phyloP scores from a whole-genome alignment of 2,329 filamentous ascomycete species.

The Arthroderma sp. region DNA sequence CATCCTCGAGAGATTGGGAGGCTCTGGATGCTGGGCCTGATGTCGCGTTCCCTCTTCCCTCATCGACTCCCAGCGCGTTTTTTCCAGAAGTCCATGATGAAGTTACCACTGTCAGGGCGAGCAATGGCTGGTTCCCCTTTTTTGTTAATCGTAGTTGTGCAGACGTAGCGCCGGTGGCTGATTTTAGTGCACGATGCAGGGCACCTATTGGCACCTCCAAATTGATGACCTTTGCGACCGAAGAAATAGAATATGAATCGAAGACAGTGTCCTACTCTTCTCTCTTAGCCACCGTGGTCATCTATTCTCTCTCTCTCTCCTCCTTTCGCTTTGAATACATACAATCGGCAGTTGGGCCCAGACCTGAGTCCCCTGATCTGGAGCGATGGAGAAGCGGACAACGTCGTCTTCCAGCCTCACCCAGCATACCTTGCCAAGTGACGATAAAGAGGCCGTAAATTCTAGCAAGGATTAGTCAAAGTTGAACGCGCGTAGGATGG shows the following conservation, averaged over 20 bases:
- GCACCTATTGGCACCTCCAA: slow-evolving; percentile 84
- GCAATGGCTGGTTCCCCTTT: slow-evolving; percentile 72
- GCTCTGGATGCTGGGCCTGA: slow-evolving; percentile 7
- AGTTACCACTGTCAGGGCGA: slow-evolving; percentile 81
- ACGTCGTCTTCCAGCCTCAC: slow-evolving; percentile 76
- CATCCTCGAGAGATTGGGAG: slow-evolving; percentile 24
- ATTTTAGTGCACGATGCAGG: slow-evolving; percentile 82
- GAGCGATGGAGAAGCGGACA: slow-evolving; percentile 89
- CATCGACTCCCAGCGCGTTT: slow-evolving; percentile 46
- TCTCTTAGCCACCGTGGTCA: background rate
- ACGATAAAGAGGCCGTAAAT: slow-evolving; percentile 50
- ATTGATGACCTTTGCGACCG: slow-evolving; percentile 88
- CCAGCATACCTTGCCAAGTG: slow-evolving; percentile 75
- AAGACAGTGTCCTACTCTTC: slow-evolving; percentile 65
- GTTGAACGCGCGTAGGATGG: slow-evolving; percentile 6
- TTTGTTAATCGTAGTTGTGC: slow-evolving; percentile 85
- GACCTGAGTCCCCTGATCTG: slow-evolving; percentile 87
- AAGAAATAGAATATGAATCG: slow-evolving; percentile 78
- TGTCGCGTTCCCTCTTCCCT: slow-evolving; percentile 29
- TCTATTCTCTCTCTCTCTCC: background rate
- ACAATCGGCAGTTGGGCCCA: slow-evolving; percentile 61
- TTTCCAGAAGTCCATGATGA: slow-evolving; percentile 29
- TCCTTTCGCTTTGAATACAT: slow-evolving; percentile 19
- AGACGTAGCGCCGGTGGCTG: slow-evolving; percentile 66
- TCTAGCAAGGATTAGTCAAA: slow-evolving; percentile 32